Base-by-base conservation (phyloP, 2,329 filamentous ascomycete species). In the Nemania sp. region DNA sequence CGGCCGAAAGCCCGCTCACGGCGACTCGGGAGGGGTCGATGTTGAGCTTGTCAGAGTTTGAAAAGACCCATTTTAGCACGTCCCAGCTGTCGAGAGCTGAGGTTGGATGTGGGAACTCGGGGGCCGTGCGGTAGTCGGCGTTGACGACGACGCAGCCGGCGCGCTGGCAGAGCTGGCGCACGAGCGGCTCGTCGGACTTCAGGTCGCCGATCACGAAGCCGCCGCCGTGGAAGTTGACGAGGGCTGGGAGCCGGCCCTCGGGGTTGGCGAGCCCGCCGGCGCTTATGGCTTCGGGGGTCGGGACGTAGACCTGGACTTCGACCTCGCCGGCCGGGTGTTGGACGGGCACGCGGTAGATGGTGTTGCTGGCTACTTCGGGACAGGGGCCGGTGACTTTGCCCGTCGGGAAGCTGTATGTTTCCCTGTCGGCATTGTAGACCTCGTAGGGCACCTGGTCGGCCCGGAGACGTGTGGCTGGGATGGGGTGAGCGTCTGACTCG, bases 41-140 rank as follows among this genome's bases (percentile, higher is more conserved):
- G 51, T 64, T 66, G 38, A 72, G 68, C 18, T 74, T 58, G 1
- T 76, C 75, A 20, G 80, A 80, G 10, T 79, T 72, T 11, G 73
- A 63, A 66, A 80, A 75, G 32, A 83, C 75, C 72, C 82, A 80
- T 64, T 80, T 75, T 38, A 86, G 72, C 1, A 81, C 82, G 6
- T 80, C 81, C 74, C 83, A 86, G 57, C 81, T 81, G 75, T 87
- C 85, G n/a, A 83, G 80, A 20, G 84, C 79, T 32, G 78, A 79
- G 15, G 80, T 80, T n/a, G 85, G 85, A 65, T 84, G 86, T 5
- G 81, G 76, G 68, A 81, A 73, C 73, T 87, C 84, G 8, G 85
- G 85, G 0, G 85, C 82, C 1, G 86, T 80, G 4, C 85, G 81
- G 71, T 87, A 88, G n/a, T 75, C 84, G 11, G 87, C 82, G 70